Evolutionary conservation across 805 yeast species (phyloP), one percentile per base, ranked within the genome.

Genomic region (Wickerhamiella shivajii): DNA sequence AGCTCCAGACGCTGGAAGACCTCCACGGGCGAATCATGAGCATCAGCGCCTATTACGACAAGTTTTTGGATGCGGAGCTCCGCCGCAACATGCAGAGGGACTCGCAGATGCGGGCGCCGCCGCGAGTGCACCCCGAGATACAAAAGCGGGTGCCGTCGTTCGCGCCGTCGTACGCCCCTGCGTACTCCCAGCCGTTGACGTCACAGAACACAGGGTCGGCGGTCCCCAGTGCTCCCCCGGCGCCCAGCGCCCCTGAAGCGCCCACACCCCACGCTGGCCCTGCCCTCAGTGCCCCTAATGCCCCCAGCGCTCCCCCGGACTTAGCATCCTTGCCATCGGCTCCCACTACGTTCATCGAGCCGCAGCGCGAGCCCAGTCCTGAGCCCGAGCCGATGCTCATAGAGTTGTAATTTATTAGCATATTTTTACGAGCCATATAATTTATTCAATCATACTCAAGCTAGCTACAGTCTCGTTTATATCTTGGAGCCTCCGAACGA

Each of bases 41-140:
- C 4, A 42, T 47, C 22, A 36, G 44, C n/a, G 22, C 36, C 13
- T 43, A 40, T 33, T 47, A 47, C 29, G 47, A 47, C 34, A 29
- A 39, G 19, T 36, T 47, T 19, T 29, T 47, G 11, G 50, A 47
- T 14, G 42, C 40, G 10, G 49, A 46, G 33, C 43, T 47, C 7
- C 38, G 39, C 11, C 45, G 44, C 19, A 23, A n/a, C 17, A 10
- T 22, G 6, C 27, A 23, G 25, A 13, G 13, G n/a, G 24, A 24
- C 19, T n/a, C 27, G 23, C 18, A 20, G 5, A 8, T 5, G n/a
- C 24, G n/a, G 13, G 10, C 24, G 5, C 24, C 10, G n/a, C 26
- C 26, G 6, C 26, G 14, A 9, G 15, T 16, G 16, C 26, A 24
- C 14, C 26, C 26, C 5, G 17, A 7, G 26, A 13, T 13, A n/a